phyloP scores from a whole-genome alignment of 2,329 filamentous ascomycete genomes.

The Ophiostoma montium region DNA sequence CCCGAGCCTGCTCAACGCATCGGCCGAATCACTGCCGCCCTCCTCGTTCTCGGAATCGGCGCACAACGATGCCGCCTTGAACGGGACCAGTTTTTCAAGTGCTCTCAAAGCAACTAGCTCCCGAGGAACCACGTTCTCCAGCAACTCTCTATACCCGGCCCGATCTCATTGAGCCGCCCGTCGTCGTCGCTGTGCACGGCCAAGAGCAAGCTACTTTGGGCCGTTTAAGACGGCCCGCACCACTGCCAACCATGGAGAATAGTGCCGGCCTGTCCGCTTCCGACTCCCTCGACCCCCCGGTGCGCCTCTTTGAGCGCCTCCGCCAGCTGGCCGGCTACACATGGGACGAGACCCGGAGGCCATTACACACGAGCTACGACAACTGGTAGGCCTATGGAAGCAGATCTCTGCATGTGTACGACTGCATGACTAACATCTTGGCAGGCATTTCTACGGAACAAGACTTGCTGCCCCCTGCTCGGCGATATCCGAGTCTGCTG shows the following conservation, averaged over 20 bases:
- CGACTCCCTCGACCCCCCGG: slow-evolving; percentile 47
- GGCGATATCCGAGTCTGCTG: slow-evolving; percentile 21
- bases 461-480: slow-evolving; percentile 40
- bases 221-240: background rate
- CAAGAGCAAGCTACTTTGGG: background rate
- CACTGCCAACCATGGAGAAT: slow-evolving; percentile 32
- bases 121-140: too few species aligned
- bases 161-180: too few species aligned
- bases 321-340: slow-evolving; percentile 59
- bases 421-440: background rate
- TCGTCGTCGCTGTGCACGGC: too few species aligned
- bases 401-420: background rate
- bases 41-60: background rate
- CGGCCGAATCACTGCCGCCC: too few species aligned
- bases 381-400: slow-evolving; percentile 52
- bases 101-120: too few species aligned
- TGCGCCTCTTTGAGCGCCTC: slow-evolving; percentile 58
- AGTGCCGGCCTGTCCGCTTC: slow-evolving; percentile 28
- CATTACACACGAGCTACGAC: slow-evolving; percentile 62
- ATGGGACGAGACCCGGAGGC: slow-evolving; percentile 53
- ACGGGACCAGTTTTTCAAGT: too few species aligned
- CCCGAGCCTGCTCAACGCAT: too few species aligned
- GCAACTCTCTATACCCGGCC: too few species aligned
- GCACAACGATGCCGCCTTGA: too few species aligned
- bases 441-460: slow-evolving; percentile 52